Percentiles rank a stretch among this genome's conserved stretches.
Conservation (phyloP, 2,329 filamentous ascomycete species). For the Aspergillus sp. region DNA sequence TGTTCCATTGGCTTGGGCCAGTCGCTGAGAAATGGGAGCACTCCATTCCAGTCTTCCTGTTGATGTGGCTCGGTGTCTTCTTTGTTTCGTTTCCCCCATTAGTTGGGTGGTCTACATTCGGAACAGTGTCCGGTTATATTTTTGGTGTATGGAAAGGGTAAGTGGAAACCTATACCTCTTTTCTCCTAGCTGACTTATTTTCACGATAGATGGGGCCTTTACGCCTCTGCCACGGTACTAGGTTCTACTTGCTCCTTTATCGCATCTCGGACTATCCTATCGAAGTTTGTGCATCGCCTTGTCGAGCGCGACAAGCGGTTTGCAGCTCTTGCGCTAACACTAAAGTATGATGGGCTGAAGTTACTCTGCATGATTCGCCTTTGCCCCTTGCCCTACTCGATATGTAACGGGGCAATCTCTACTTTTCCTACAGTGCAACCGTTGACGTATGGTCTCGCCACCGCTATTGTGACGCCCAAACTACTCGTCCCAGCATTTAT, state of each 20-base stretch:
- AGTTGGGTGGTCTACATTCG: slow-evolving; percentile 81
- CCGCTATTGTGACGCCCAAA: slow-evolving; percentile 81
- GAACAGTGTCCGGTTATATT: slow-evolving; percentile 71
- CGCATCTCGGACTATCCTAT: slow-evolving; percentile 77
- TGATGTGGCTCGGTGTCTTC: slow-evolving; percentile 78
- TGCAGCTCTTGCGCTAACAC: slow-evolving; percentile 81
- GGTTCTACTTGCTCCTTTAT: slow-evolving; percentile 82
- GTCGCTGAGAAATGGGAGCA: slow-evolving; percentile 77
- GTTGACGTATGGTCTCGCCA: slow-evolving; percentile 76
- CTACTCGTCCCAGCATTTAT: slow-evolving; percentile 92
- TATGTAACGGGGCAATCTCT: slow-evolving; percentile 91
- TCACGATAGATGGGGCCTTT: slow-evolving; percentile 75
- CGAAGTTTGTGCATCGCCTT: slow-evolving; percentile 75
- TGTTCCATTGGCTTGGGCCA: slow-evolving; percentile 77
- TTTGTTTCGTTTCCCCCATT: slow-evolving; percentile 81
- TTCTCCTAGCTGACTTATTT: slow-evolving; percentile 18
- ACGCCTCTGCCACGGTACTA: slow-evolving; percentile 74
- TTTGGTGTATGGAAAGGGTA: slow-evolving; percentile 74
- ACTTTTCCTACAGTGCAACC: slow-evolving; percentile 89
- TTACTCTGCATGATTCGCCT: slow-evolving; percentile 89
- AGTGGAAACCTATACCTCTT: slow-evolving; percentile 37
- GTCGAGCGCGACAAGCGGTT: slow-evolving; percentile 86
- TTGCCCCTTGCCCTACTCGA: slow-evolving; percentile 88
- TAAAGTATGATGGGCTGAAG: slow-evolving; percentile 87
- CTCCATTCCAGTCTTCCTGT: slow-evolving; percentile 70